Base-by-base conservation (phyloP, 2,329 filamentous ascomycete genomes). In the Sphaerulina vaccinii region DNA sequence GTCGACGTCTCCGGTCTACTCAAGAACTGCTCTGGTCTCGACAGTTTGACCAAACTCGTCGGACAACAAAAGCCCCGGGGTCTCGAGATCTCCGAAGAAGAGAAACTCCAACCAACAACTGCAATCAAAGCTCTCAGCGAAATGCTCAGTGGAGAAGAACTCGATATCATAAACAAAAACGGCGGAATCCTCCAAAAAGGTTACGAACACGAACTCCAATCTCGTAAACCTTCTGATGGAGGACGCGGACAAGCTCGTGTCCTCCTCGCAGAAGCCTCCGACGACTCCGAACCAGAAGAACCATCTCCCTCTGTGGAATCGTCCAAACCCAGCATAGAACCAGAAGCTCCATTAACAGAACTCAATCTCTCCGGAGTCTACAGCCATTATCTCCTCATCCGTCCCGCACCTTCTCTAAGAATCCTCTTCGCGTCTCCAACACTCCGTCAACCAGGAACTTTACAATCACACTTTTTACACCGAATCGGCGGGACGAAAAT, bases 1-100 rank as follows among this genome's bases (percentile, higher is more conserved):
- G 81, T 88, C 21, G 86, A 89, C 55, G 76, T 88, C 9, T 86
- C 82, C 0, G 83, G 84, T 3, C 74, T 89, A 0, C 80, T 82
- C 9, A 85, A 84, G 63, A 81, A 86, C 38, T 81, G 78, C 54
- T 76, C 80, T 1, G 84, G 84, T 16, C 76, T 89, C 22, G 81
- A 85, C 7, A 83, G 82, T 0, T 71, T 88, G 27, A 29, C 47
- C 9, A 35, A 39, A 23, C 42, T 55, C 5, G 47, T 55, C 10
- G 52, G 51, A 22, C 35, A 51, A 23, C 24, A 51, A 27, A 19
- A 15, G 6, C n/a, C 15, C n/a, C n/a, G n/a, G 3, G 16, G 22
- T 39, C 24, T 38, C 8, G 52, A 58, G 10, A n/a, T n/a, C 32
- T 58, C 68, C 3, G 57, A 71, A 3, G 64, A 66, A 19, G 35